A percentile compares a stretch with the other conserved stretches of the same genome.
Conservation (phyloP, 2,329 filamentous ascomycete genomes). For the Macrophomina tecta region DNA sequence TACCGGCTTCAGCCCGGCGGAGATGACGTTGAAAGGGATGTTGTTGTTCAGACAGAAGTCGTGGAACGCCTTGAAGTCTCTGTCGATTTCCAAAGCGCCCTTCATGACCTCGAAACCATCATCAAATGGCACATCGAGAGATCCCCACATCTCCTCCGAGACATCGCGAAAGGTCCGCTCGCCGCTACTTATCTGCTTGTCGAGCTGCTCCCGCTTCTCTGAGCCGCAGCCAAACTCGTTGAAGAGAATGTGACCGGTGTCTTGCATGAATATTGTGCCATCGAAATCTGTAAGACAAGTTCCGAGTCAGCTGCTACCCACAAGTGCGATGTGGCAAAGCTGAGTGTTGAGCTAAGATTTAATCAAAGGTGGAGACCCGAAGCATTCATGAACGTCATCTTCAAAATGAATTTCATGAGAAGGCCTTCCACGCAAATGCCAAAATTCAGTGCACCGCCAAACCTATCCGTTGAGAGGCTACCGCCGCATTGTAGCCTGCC, state of each 20-base stretch:
- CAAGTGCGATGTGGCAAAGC: no score
- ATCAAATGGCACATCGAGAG: slow-evolving; percentile 69
- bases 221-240: slow-evolving; percentile 69
- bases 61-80: slow-evolving; percentile 69
- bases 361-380: no score
- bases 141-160: slow-evolving; percentile 76
- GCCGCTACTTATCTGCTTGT: slow-evolving; percentile 68
- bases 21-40: slow-evolving; percentile 73
- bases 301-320: not conserved
- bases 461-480: no score
- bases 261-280: slow-evolving; percentile 73
- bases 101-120: slow-evolving; percentile 71
- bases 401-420: no score
- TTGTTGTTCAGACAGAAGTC: slow-evolving; percentile 66
- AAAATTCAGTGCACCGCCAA: no score
- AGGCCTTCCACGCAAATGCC: no score
- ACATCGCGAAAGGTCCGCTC: slow-evolving; percentile 71
- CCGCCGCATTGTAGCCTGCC: no score
- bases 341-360: no score
- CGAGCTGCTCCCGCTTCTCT: slow-evolving; percentile 61
- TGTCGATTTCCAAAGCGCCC: slow-evolving; percentile 65
- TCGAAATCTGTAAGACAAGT: slow-evolving; percentile 63
- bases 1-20: slow-evolving; percentile 70
- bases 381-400: no score
- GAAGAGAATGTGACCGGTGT: slow-evolving; percentile 71